phyloP scores from a whole-genome alignment of 768 basidiomycete species.

The Agaricus sinodeliciosus region DNA sequence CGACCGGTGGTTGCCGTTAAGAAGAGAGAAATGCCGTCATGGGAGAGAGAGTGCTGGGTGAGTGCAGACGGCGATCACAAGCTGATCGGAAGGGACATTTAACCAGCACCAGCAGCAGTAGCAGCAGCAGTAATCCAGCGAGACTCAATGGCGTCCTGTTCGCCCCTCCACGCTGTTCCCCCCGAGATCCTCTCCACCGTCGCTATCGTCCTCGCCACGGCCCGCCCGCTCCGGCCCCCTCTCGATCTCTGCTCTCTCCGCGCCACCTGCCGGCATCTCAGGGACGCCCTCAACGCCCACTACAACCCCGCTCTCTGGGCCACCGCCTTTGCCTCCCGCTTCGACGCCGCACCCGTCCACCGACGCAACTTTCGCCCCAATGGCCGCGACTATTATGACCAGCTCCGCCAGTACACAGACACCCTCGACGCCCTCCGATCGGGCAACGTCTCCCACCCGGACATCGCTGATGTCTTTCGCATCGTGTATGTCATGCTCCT shows the following conservation, averaged over 20 bases:
- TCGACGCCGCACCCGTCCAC: constrained; percentile 44
- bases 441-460: constrained; percentile 14
- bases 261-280: constrained; percentile 32
- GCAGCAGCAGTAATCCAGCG: too few species aligned
- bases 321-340: constrained; percentile 46
- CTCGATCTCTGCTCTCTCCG: constrained; percentile 41
- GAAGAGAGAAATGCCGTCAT: too few species aligned
- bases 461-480: constrained; percentile 20
- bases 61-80: neutral
- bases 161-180: constrained; percentile 23
- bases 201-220: constrained; percentile 43
- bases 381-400: constrained; percentile 24
- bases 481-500: constrained; percentile 45
- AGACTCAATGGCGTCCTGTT: too few species aligned
- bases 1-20: too few species aligned
- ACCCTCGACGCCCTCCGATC: constrained; percentile 33
- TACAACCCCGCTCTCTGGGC: constrained; percentile 38
- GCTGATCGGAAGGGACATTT: neutral
- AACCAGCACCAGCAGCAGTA: too few species aligned
- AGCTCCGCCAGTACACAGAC: constrained; percentile 28
- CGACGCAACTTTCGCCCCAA: constrained; percentile 42
- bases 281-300: constrained; percentile 26
- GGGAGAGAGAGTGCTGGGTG: too few species aligned
- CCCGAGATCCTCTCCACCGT: constrained; percentile 45
- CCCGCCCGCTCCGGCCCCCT: constrained; percentile 42